Base-by-base conservation (phyloP, 305 asterid genomes). In the Fraxinus nigra region DNA sequence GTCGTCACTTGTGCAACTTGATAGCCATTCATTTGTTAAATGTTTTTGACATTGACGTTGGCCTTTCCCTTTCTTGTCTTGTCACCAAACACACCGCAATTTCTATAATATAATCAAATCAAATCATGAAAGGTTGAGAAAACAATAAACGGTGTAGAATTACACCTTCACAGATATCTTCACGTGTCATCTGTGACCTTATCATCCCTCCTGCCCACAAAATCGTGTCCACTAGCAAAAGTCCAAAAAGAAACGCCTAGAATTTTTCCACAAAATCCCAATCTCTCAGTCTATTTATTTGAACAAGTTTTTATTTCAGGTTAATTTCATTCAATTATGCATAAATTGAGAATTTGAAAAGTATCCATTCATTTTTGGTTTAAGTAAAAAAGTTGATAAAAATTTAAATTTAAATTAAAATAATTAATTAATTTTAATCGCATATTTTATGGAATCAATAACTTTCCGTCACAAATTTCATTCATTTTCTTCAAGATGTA, bases 121-220 rank as follows among this genome's bases (percentile, higher is more conserved):
- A 32, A 28, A 67, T 26, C 18, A 61, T 69, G 3, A 30, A 28
- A 48, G 59, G 67, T 32, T 24, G 10, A 65, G 37, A 5, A 35
- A 79, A 75, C 11, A 0, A 13, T 46, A 80, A 63, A 86, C 91
- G 90, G 91, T 84, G 87, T 51, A 82, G 83, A 86, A 85, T 85
- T 34, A 37, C 20, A 22, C 79, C 38, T 40, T 72, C 38, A 34
- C 80, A 30, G 82, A 84, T 85, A 35, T 74, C 24, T 69, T 88
- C 91, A 88, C 89, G 79, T 72, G 87, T 38, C 79, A 7, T 79
- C 84, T 78, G 85, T 88, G 90, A 82, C 18, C 75, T 30, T 69
- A 70, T 70, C 75, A 70, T 30, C 43, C 13, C 75, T 30, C 26
- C 26, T 54, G 69, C 69, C 67, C 40, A 70, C 40, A 70, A 30